phyloP scores from a whole-genome alignment of 2,329 filamentous ascomycete genomes.

The Nannizziopsis arthrosporioides region DNA sequence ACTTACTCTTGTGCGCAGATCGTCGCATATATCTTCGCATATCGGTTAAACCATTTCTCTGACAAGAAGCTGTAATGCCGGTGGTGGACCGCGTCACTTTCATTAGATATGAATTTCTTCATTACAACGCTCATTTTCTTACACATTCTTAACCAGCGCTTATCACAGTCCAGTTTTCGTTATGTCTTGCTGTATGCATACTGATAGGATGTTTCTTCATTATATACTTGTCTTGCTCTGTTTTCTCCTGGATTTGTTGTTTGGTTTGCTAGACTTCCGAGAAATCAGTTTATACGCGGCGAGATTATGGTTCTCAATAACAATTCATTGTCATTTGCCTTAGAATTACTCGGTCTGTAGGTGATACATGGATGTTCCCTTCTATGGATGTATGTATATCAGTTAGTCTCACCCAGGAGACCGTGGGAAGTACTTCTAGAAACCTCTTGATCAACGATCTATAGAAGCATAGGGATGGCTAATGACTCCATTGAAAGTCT shows the following conservation, averaged over 20 bases:
- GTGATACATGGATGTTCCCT: too few relatives aligned
- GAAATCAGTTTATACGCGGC: too few relatives aligned
- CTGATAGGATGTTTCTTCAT: neutral
- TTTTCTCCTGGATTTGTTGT: too few relatives aligned
- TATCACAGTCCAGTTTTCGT: slow-evolving; percentile 10
- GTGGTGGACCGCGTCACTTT: neutral
- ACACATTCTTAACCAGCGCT: slow-evolving; percentile 17
- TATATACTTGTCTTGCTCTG: too few relatives aligned
- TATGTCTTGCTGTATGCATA: neutral
- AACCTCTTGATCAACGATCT: too few relatives aligned
- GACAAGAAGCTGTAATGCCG: neutral
- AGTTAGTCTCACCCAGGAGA: too few relatives aligned
- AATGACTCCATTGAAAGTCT: slow-evolving; percentile 2
- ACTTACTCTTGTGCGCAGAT: neutral
- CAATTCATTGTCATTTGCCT: too few relatives aligned
- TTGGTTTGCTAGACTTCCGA: too few relatives aligned
- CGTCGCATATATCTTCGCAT: neutral
- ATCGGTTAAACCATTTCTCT: neutral
- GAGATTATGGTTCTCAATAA: too few relatives aligned
- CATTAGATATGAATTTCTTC: slow-evolving; percentile 13
- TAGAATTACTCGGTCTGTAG: too few relatives aligned
- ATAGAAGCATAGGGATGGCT: neutral
- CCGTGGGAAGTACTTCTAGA: too few relatives aligned
- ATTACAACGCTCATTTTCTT: slow-evolving; percentile 15
- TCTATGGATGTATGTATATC: too few relatives aligned